Conservation (phyloP, 306 rosid genomes). For the Lathyrus tuberosus region DNA sequence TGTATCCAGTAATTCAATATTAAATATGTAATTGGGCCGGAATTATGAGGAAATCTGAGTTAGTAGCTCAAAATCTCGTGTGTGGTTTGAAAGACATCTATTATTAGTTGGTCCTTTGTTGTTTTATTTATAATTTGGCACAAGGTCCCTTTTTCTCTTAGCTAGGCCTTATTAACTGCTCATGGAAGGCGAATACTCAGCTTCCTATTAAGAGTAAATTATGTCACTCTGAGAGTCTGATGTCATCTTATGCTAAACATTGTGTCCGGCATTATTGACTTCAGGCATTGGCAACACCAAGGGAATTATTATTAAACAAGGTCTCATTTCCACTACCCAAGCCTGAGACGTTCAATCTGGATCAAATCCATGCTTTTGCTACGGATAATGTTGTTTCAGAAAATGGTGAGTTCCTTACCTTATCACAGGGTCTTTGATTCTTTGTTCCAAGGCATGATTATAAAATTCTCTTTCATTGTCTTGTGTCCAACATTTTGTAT, state of each 20-base stretch:
- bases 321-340: constrained; percentile 95
- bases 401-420: constrained; percentile 54
- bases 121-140: constrained; percentile 6
- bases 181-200: constrained; percentile 3
- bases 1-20: constrained; percentile 14
- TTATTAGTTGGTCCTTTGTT: not conserved
- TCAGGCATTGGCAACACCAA: constrained; percentile 87
- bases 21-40: constrained; percentile 16
- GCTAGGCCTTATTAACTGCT: not conserved
- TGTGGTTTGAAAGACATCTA: constrained; percentile 24
- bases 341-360: constrained; percentile 78
- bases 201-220: not conserved
- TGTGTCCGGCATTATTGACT: constrained; percentile 40
- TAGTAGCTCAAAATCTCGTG: constrained; percentile 5
- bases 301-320: constrained; percentile 77
- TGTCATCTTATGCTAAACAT: constrained; percentile 23
- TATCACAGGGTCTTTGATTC: constrained; percentile 11
- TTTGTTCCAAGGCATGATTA: constrained; percentile 1
- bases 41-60: constrained; percentile 26
- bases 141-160: constrained; percentile 17
- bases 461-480: not conserved
- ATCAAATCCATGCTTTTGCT: constrained; percentile 68
- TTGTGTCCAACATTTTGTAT: constrained; percentile 28
- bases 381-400: constrained; percentile 78
- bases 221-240: not conserved